Evolutionary conservation across 1,139 yeast species (phyloP).

Genomic region (Blastobotrys buckinghamii): DNA sequence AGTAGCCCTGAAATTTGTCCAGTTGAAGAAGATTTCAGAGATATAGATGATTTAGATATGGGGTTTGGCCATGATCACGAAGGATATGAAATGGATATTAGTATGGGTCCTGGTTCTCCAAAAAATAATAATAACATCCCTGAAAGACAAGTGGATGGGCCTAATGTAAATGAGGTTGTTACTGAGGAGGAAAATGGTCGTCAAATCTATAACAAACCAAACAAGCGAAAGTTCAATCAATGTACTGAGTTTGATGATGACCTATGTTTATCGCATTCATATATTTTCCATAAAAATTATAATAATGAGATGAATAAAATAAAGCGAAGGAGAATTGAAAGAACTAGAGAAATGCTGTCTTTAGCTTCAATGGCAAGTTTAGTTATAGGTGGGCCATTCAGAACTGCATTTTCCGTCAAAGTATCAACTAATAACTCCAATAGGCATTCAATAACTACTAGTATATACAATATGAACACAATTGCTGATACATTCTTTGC

Average conservation of each 20-base stretch:
- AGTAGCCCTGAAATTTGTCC: neutral
- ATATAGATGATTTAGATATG: neutral
- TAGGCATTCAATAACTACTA: no score
- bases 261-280: neutral
- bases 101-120: neutral
- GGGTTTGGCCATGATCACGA: neutral
- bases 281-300: neutral
- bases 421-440: no score
- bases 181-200: no score
- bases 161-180: no score
- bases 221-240: no score
- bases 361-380: slow-evolving; percentile 1
- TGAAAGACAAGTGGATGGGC: neutral
- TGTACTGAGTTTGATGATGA: neutral
- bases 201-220: no score
- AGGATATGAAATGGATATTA: neutral
- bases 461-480: no score
- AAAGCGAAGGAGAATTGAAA: neutral
- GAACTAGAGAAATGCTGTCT: neutral
- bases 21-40: neutral
- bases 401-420: slow-evolving; percentile 3
- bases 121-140: neutral
- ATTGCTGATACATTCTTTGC: no score
- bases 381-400: slow-evolving; percentile 3
- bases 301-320: neutral